Percentiles rank a stretch among this genome's conserved stretches.
Evolutionary conservation across 208 protist species (phyloP).

Genomic region (Borovskyia barvae): DNA sequence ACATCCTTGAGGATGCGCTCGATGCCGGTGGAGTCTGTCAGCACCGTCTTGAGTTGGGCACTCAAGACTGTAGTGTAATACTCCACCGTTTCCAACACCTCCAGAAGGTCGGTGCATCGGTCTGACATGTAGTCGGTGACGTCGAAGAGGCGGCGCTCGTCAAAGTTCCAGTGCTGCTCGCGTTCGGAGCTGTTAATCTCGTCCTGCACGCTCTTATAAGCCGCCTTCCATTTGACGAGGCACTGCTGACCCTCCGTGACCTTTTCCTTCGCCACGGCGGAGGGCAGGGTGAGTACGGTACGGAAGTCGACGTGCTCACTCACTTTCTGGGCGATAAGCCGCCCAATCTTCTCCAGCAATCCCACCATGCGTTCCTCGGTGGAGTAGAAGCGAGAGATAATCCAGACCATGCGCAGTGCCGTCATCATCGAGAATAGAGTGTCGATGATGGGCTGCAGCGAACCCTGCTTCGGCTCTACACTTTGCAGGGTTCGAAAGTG

Average conservation of each 20-base stretch:
- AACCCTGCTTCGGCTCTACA: slow-evolving; percentile 69
- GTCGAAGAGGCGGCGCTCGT: slow-evolving; percentile 96
- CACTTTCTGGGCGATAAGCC: slow-evolving; percentile 96
- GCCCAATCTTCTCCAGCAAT: slow-evolving; percentile 96
- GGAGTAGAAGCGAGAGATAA: slow-evolving; percentile 99
- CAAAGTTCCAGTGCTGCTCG: slow-evolving; percentile 98
- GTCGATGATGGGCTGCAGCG: slow-evolving; percentile 95
- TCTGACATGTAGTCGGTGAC: slow-evolving; percentile 97
- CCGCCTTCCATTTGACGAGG: slow-evolving; percentile 93
- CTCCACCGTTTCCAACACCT: slow-evolving; percentile 93
- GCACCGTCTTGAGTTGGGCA: slow-evolving; percentile 95
- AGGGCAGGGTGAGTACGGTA: slow-evolving; percentile 77
- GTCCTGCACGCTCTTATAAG: slow-evolving; percentile 92
- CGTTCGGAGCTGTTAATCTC: slow-evolving; percentile 95
- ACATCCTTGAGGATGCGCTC: slow-evolving; percentile 95
- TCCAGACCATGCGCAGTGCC: slow-evolving; percentile 99
- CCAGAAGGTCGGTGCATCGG: slow-evolving; percentile 93
- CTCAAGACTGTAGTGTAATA: slow-evolving; percentile 97
- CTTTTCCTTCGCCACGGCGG: slow-evolving; percentile 71
- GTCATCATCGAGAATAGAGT: slow-evolving; percentile 98
- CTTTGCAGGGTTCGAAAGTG: slow-evolving; percentile 97
- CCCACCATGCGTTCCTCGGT: slow-evolving; percentile 98
- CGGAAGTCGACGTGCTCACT: slow-evolving; percentile 93
- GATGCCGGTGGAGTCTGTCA: slow-evolving; percentile 95
- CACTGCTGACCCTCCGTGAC: slow-evolving; percentile 92